phyloP scores from a whole-genome alignment of 345 rosid genomes.

The Raphanus sativus region DNA sequence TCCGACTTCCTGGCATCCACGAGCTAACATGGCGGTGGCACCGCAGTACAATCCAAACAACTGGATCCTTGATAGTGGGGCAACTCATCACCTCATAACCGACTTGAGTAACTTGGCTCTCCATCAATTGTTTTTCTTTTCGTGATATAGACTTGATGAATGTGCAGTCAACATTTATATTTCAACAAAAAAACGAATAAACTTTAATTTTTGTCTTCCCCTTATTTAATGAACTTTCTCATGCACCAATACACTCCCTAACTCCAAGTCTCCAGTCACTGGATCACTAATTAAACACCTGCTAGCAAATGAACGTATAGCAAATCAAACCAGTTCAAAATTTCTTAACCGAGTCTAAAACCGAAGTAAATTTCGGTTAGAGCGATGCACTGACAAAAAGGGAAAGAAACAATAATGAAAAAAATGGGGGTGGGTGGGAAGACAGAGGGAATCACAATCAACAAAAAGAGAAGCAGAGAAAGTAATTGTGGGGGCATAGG shows the following conservation, averaged over 20 bases:
- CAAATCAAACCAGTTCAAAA: slow-evolving; percentile 12
- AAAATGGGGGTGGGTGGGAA: slow-evolving; percentile 23
- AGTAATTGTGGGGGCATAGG: slow-evolving; percentile 38
- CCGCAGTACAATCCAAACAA: too few species aligned
- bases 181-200: too few species aligned
- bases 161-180: too few species aligned
- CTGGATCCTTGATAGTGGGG: too few species aligned
- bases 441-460: slow-evolving; percentile 36
- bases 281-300: slow-evolving; percentile 10
- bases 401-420: slow-evolving; percentile 13
- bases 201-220: slow-evolving; percentile 19
- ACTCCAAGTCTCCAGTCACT: not conserved
- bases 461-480: slow-evolving; percentile 38
- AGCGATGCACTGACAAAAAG: slow-evolving; percentile 22
- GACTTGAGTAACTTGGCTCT: too few species aligned
- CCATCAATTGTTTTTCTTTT: too few species aligned
- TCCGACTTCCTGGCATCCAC: too few species aligned
- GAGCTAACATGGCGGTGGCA: too few species aligned
- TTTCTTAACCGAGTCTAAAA: not conserved
- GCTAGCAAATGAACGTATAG: slow-evolving; percentile 5
- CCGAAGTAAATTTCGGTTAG: slow-evolving; percentile 12
- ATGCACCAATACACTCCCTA: not conserved
- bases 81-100: too few species aligned
- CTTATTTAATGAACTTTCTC: not conserved
- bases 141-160: too few species aligned